These are phyloP conservation scores for Cercospora sp. DNA, from an alignment of 2,329 filamentous ascomycete species.

Conservation along the genomic window DNA sequence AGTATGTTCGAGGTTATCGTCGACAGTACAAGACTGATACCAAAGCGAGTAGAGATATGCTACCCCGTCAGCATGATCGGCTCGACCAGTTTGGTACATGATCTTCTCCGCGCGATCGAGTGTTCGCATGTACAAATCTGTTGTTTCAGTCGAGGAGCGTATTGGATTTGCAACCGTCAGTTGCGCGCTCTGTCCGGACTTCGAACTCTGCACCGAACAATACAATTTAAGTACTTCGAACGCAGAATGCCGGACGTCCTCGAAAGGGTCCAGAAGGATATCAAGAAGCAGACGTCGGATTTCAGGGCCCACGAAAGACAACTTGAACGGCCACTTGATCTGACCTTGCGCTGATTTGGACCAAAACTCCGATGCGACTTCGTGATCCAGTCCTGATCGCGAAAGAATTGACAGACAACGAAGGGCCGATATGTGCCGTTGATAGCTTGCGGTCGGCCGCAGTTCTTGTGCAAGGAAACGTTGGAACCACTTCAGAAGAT, in stretches of 20 bases:
- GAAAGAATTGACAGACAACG: slow-evolving; percentile 69
- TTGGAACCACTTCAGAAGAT: slow-evolving; percentile 74
- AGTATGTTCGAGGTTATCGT: background rate
- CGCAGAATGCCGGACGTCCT: slow-evolving; percentile 72
- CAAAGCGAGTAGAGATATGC: slow-evolving; percentile 73
- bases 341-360: slow-evolving; percentile 53
- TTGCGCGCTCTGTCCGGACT: background rate
- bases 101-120: slow-evolving; percentile 49
- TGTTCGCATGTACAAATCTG: background rate
- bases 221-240: slow-evolving; percentile 45
- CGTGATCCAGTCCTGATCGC: slow-evolving; percentile 64
- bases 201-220: background rate
- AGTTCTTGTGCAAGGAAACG: slow-evolving; percentile 72
- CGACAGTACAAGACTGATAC: slow-evolving; percentile 42
- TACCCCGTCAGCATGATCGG: slow-evolving; percentile 89
- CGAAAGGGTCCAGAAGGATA: slow-evolving; percentile 84
- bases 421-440: slow-evolving; percentile 79
- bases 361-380: slow-evolving; percentile 41
- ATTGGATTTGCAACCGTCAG: background rate
- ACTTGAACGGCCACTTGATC: slow-evolving; percentile 51
- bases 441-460: slow-evolving; percentile 80
- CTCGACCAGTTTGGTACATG: slow-evolving; percentile 72
- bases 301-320: slow-evolving; percentile 46
- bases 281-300: slow-evolving; percentile 69
- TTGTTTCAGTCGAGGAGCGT: background rate